These are phyloP conservation scores for Cucumis variabilis DNA, from an alignment of 331 rosid genomes.

Conservation along the genomic window DNA sequence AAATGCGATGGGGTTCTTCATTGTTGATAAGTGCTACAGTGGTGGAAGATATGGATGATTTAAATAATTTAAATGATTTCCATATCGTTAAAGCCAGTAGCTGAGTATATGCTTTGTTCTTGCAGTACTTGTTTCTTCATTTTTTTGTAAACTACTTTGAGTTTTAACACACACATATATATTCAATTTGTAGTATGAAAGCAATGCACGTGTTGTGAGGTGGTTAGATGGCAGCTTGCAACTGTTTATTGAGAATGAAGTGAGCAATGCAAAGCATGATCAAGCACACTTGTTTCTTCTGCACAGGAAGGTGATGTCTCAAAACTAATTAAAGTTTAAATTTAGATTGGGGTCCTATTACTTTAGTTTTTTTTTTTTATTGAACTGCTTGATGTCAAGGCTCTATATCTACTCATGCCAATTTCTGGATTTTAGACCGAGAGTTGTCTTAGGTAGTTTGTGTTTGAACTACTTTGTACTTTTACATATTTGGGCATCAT, in stretches of 20 bases:
- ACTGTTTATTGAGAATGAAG: slow-evolving; percentile 92
- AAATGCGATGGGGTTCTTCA: no score
- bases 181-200: slow-evolving; percentile 63
- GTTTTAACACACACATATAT: not conserved
- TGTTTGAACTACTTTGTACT: no score
- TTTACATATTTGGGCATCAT: not conserved
- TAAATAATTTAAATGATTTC: no score
- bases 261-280: slow-evolving; percentile 97
- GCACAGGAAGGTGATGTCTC: slow-evolving; percentile 76
- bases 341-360: not conserved
- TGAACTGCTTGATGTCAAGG: not conserved
- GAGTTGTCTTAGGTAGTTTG: not conserved
- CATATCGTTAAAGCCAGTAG: no score
- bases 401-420: not conserved
- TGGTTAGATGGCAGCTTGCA: slow-evolving; percentile 99
- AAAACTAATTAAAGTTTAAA: not conserved
- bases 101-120: no score
- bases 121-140: no score
- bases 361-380: not conserved
- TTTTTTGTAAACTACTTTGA: slow-evolving; percentile 23
- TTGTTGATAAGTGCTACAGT: no score
- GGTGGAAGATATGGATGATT: no score
- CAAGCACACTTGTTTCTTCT: slow-evolving; percentile 94
- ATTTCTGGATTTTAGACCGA: not conserved
- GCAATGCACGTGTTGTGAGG: slow-evolving; percentile 97